Evolutionary conservation across 495 filamentous ascomycete species (phyloP), one percentile per base, ranked within the genome.

Genomic region (Xylaria cubensis): DNA sequence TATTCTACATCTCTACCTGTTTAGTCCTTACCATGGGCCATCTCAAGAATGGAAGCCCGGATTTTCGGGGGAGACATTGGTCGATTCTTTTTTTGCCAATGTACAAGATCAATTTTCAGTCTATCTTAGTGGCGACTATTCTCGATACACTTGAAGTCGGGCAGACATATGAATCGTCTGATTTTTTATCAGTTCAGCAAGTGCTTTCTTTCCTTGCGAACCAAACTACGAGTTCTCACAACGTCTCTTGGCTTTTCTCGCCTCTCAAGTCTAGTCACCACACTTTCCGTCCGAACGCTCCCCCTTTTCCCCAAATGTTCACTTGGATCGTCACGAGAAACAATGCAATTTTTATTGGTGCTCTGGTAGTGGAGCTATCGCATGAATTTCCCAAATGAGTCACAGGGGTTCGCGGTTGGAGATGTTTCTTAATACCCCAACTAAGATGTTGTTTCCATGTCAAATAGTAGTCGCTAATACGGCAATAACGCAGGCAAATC

Each of bases 401-500:
- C 3, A n/a, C 61, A 66, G 41, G 76, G 74, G 56, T 80, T 74
- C 71, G 72, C 71, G 76, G 44, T 36, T 69, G 69, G 67, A 36
- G 64, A 72, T 70, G 36, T 68, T 75, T 75, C 64, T 74, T 58
- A 64, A 64, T 72, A 71, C 69, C 63, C 73, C 71, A 72, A 72
- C 42, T 73, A 71, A 68, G 41, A 42, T 64, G 26, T 68, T 46
- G 62, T 50, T 70, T 64, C 74, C 75, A 74, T 69, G 74, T 73
- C 71, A 76, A 77, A 82, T 79, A 82, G 76, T 71, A 81, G 70
- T 42, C 44, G 77, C 84, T 86, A 86, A 86, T 84, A 83, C 82
- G 77, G 76, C 74, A 83, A 79, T 73, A 74, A 75, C 59, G 77
- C 75, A 92, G 89, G 96, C 95, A 71, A 99, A 99, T 76, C 96